phyloP scores from a whole-genome alignment of 2,329 filamentous ascomycete genomes.

The Cladosporium sp. region DNA sequence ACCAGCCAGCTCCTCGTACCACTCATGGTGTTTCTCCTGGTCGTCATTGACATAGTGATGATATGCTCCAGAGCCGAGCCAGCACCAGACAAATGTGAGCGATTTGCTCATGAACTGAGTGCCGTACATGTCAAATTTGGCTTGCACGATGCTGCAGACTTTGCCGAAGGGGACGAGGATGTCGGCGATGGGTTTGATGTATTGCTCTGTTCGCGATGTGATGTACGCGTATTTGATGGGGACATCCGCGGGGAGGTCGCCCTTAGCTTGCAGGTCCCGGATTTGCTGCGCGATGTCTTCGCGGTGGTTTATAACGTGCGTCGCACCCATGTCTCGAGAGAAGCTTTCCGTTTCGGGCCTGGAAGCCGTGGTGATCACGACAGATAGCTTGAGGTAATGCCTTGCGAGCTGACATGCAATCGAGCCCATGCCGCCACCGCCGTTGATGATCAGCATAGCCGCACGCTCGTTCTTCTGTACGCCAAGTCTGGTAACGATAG shows the following conservation, averaged over 20 bases:
- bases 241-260: conserved; percentile 29
- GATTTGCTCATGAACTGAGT: conserved; percentile 50
- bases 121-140: conserved; percentile 45
- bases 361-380: conserved; percentile 48
- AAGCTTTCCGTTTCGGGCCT: conserved; percentile 43
- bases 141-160: conserved; percentile 49
- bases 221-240: conserved; percentile 48
- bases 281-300: conserved; percentile 43
- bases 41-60: conserved; percentile 37
- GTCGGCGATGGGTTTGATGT: conserved; percentile 40
- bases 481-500: conserved; percentile 47
- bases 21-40: conserved; percentile 23
- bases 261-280: conserved; percentile 30
- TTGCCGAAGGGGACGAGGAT: conserved; percentile 48
- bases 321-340: conserved; percentile 44
- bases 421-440: conserved; percentile 47
- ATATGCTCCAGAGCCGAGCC: conserved; percentile 45
- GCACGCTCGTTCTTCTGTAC: conserved; percentile 36
- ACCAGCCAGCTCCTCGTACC: conserved; percentile 37
- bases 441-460: conserved; percentile 44
- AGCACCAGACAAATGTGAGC: conserved; percentile 45
- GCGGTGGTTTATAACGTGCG: conserved; percentile 47
- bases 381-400: conserved; percentile 40
- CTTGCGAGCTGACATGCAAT: conserved; percentile 49
- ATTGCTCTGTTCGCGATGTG: conserved; percentile 44